phyloP scores from a whole-genome alignment of 2,329 filamentous ascomycete genomes.

The Lachnellula hyalina region DNA sequence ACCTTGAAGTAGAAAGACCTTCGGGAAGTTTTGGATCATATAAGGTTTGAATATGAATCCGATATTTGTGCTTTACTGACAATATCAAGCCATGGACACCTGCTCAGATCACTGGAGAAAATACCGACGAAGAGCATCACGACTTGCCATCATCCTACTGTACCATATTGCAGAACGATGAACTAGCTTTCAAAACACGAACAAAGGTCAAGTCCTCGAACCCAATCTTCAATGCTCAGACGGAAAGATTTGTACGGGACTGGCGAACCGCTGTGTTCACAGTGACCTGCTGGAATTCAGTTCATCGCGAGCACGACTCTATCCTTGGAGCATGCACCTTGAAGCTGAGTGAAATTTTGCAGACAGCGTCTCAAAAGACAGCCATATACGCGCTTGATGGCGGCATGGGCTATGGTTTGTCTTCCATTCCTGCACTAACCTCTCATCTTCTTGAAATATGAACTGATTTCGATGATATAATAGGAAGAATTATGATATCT shows the following conservation, averaged over 20 bases:
- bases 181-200: slow-evolving; percentile 17
- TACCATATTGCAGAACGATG: slow-evolving; percentile 16
- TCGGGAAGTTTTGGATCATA: slow-evolving; percentile 15
- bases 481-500: slow-evolving; percentile 13
- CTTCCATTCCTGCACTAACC: too few species aligned
- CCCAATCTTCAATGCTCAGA: slow-evolving; percentile 19
- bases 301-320: slow-evolving; percentile 16
- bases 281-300: slow-evolving; percentile 12
- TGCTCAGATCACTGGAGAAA: slow-evolving; percentile 18
- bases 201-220: slow-evolving; percentile 17
- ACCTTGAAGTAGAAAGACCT: slow-evolving; percentile 15
- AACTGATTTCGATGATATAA: too few species aligned
- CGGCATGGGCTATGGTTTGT: slow-evolving; percentile 12
- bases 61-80: too few species aligned
- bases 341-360: slow-evolving; percentile 17
- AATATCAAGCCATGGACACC: slow-evolving; percentile 13
- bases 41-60: too few species aligned
- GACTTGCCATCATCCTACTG: slow-evolving; percentile 18
- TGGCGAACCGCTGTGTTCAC: slow-evolving; percentile 17
- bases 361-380: slow-evolving; percentile 15
- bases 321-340: slow-evolving; percentile 15
- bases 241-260: slow-evolving; percentile 16
- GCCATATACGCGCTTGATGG: slow-evolving; percentile 15
- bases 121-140: slow-evolving; percentile 16
- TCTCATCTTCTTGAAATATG: too few species aligned